phyloP scores from a whole-genome alignment of 768 basidiomycete species.

The Paxillus ammoniavirescens region DNA sequence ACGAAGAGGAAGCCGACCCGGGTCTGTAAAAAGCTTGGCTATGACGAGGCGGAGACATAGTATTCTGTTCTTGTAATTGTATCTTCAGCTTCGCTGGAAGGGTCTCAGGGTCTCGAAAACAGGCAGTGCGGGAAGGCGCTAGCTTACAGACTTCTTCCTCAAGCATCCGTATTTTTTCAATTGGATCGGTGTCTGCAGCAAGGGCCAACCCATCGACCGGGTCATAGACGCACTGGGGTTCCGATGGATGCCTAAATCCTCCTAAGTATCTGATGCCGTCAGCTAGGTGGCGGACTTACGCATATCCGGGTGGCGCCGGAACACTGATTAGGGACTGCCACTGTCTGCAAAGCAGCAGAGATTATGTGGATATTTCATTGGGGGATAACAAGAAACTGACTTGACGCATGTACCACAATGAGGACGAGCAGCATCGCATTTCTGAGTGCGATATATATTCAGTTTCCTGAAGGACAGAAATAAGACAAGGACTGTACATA shows the following conservation, averaged over 20 bases:
- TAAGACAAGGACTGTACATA: constrained; percentile 35
- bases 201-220: constrained; percentile 80
- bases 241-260: constrained; percentile 67
- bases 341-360: constrained; percentile 54
- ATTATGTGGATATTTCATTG: constrained; percentile 6
- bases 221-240: constrained; percentile 84
- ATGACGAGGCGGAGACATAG: constrained; percentile 19
- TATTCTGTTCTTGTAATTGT: constrained; percentile 55
- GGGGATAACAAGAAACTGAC: constrained; percentile 42
- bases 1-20: constrained; percentile 23
- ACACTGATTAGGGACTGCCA: constrained; percentile 83
- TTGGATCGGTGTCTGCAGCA: constrained; percentile 75
- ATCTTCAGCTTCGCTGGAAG: constrained; percentile 59
- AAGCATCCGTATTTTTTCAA: constrained; percentile 72
- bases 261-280: constrained; percentile 2
- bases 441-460: constrained; percentile 41
- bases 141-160: constrained; percentile 74
- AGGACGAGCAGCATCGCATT: constrained; percentile 86
- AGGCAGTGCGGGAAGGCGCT: constrained; percentile 4
- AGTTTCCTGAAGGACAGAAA: not conserved
- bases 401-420: constrained; percentile 85
- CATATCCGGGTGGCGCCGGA: constrained; percentile 82
- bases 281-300: constrained; percentile 45
- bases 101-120: constrained; percentile 9
- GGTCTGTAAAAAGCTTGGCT: constrained; percentile 18